These are phyloP conservation scores for Toxoplasma gondii DNA, from an alignment of 169 alveolate species.

Conservation along the genomic window DNA sequence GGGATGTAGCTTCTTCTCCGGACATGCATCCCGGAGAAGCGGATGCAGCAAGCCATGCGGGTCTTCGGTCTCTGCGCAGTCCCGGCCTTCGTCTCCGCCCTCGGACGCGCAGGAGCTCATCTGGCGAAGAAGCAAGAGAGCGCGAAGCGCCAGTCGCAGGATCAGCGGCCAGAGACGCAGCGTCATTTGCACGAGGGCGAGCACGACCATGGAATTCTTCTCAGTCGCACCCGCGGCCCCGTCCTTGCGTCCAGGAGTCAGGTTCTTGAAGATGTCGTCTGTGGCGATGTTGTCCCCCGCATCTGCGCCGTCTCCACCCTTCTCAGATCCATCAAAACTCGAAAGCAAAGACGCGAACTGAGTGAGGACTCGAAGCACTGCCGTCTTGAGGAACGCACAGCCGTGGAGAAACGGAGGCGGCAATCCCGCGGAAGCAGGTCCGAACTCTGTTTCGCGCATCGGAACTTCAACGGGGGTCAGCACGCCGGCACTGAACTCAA, in stretches of 20 bases:
- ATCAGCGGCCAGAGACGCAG: constrained; percentile 64
- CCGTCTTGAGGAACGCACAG: constrained; percentile 39
- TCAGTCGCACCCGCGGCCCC: constrained; percentile 2
- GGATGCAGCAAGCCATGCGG: constrained; percentile 24
- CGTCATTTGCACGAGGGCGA: constrained; percentile 11
- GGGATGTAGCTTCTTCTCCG: background rate
- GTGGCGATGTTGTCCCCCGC: background rate
- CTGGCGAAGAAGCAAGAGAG: constrained; percentile 58
- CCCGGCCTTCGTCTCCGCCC: background rate
- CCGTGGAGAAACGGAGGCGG: constrained; percentile 50
- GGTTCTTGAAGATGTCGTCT: background rate
- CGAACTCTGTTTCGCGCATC: background rate
- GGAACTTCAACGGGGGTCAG: constrained; percentile 11
- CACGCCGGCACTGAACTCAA: background rate
- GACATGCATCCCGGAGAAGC: background rate
- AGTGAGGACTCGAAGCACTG: constrained; percentile 45
- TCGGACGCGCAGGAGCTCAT: constrained; percentile 45
- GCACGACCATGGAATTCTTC: background rate
- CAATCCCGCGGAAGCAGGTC: background rate
- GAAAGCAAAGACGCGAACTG: constrained; percentile 38
- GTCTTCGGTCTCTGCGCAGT: background rate
- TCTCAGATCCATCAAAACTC: background rate
- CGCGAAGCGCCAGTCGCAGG: constrained; percentile 50
- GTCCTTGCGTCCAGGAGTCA: background rate
- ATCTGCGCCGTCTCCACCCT: background rate